Evolutionary conservation across 2,329 filamentous ascomycete genomes (phyloP).

Genomic region (Paraphaeosphaeria sporulosa): DNA sequence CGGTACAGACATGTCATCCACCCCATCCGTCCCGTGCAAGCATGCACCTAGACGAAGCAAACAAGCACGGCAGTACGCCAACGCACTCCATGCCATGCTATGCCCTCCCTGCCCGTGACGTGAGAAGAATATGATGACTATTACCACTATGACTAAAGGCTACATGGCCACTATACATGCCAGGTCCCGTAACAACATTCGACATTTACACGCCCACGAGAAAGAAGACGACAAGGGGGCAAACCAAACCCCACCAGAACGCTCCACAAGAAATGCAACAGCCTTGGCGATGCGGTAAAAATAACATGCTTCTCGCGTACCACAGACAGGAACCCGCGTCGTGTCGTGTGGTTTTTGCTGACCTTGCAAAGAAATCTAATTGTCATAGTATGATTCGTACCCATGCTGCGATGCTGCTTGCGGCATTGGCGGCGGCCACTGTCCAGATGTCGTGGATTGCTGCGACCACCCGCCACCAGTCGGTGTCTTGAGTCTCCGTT

Average conservation of each 20-base stretch:
- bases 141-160: conserved; percentile 18
- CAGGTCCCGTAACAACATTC: conserved; percentile 10
- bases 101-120: no score
- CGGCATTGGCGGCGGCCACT: conserved; percentile 30
- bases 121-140: conserved; percentile 11
- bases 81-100: neutral
- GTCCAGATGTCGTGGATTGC: conserved; percentile 43
- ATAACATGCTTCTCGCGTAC: conserved; percentile 24
- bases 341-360: conserved; percentile 28
- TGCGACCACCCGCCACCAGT: conserved; percentile 45
- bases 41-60: neutral
- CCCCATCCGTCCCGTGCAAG: neutral
- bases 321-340: conserved; percentile 36
- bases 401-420: conserved; percentile 44
- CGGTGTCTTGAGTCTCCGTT: conserved; percentile 52
- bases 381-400: conserved; percentile 51
- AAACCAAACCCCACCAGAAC: neutral
- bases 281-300: conserved; percentile 37
- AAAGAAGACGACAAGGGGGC: conserved; percentile 5
- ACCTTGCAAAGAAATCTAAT: conserved; percentile 40
- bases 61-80: neutral
- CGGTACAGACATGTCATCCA: conserved; percentile 3
- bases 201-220: conserved; percentile 3
- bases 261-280: conserved; percentile 23
- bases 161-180: conserved; percentile 21